Evolutionary conservation across 2,329 filamentous ascomycete species (phyloP).

Genomic region (Sporothrix brunneoviolacea): DNA sequence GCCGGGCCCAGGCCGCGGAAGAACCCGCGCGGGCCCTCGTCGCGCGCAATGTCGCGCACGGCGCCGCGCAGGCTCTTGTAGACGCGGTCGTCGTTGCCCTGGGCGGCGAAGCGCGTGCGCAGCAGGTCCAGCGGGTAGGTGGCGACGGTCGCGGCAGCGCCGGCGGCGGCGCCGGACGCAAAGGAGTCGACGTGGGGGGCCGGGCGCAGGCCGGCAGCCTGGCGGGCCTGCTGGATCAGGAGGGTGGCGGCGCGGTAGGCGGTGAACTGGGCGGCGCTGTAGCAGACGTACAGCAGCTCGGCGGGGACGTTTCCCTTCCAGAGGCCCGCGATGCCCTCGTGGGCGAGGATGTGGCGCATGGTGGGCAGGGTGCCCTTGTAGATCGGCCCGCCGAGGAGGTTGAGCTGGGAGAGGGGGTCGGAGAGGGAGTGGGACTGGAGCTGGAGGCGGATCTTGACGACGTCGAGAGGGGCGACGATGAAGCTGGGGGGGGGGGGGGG

Average conservation of each 20-base stretch:
- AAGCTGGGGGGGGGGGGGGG: conserved; percentile 50
- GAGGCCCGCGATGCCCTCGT: conserved; percentile 78
- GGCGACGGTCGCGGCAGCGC: conserved; percentile 69
- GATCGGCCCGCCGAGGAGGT: conserved; percentile 39
- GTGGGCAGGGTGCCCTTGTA: conserved; percentile 76
- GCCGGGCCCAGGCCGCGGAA: conserved; percentile 81
- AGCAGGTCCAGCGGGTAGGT: conserved; percentile 94
- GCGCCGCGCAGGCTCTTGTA: conserved; percentile 67
- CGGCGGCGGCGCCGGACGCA: conserved; percentile 73
- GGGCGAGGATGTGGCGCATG: conserved; percentile 64
- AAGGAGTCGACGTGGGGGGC: conserved; percentile 71
- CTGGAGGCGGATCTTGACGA: conserved; percentile 96
- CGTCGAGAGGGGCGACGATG: conserved; percentile 89
- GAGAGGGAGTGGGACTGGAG: conserved; percentile 81
- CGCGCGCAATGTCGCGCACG: conserved; percentile 61
- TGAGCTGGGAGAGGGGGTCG: conserved; percentile 57
- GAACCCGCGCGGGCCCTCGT: conserved; percentile 74
- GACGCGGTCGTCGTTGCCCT: conserved; percentile 68
- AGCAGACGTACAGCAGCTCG: conserved; percentile 88
- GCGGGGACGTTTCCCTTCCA: conserved; percentile 99
- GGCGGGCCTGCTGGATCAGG: conserved; percentile 47
- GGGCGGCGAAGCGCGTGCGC: conserved; percentile 92
- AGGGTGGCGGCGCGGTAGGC: conserved; percentile 72
- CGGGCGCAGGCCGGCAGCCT: conserved; percentile 35
- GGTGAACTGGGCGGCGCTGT: conserved; percentile 84